These are phyloP conservation scores for Poa pratensis DNA, from an alignment of 176 grass and related monocot species.

Conservation along the genomic window DNA sequence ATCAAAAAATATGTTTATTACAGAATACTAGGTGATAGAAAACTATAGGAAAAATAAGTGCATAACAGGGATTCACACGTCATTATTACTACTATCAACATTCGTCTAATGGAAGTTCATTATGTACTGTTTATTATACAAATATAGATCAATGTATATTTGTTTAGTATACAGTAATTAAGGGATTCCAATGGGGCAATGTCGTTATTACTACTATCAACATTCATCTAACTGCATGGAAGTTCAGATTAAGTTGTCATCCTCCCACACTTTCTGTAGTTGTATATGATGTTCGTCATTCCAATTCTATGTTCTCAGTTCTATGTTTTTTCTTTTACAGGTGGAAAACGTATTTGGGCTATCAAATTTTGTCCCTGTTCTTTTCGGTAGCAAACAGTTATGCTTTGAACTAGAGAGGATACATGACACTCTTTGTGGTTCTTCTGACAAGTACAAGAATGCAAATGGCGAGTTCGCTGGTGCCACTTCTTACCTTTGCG, in stretches of 20 bases:
- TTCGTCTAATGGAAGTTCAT: no score
- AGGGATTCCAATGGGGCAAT: neutral
- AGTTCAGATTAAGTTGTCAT: conserved; percentile 20
- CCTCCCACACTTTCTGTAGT: conserved; percentile 29
- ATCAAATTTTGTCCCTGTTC: conserved; percentile 93
- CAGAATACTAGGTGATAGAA: neutral
- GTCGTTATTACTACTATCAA: no score
- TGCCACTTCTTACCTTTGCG: conserved; percentile 36
- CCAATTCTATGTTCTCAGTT: neutral
- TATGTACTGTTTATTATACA: no score
- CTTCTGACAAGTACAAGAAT: conserved; percentile 18
- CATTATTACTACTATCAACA: no score
- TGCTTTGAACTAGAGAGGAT: conserved; percentile 84
- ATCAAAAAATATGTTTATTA: neutral
- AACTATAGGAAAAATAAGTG: neutral
- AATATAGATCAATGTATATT: no score
- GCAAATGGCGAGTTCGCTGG: conserved; percentile 31
- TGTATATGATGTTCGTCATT: conserved; percentile 18
- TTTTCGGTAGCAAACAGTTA: conserved; percentile 78
- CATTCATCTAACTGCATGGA: conserved; percentile 18
- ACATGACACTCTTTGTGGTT: conserved; percentile 52
- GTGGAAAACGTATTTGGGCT: conserved; percentile 89
- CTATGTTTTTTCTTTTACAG: conserved; percentile 51
- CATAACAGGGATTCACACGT: no score
- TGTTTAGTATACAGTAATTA: no score